These are phyloP conservation scores for Basipetospora chlamydospora DNA, from an alignment of 2,329 filamentous ascomycete genomes.

Conservation along the genomic window DNA sequence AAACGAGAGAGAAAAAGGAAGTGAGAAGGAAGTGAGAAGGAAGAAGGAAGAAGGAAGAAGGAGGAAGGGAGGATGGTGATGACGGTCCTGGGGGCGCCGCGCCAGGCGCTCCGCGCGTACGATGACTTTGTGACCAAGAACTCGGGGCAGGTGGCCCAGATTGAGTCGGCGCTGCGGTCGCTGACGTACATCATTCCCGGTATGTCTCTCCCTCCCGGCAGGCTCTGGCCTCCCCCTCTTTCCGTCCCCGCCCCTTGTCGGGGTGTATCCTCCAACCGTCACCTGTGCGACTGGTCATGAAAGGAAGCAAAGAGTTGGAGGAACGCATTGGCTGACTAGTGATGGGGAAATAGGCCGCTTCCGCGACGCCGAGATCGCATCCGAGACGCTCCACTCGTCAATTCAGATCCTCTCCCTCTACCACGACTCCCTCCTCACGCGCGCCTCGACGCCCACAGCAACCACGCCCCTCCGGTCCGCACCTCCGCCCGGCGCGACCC, in stretches of 20 bases:
- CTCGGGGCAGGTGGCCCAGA: slow-evolving; percentile 81
- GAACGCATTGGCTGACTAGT: too few species aligned
- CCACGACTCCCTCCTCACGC: slow-evolving; percentile 74
- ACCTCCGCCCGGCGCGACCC: too few species aligned
- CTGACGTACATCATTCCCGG: slow-evolving; percentile 93
- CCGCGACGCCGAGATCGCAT: slow-evolving; percentile 85
- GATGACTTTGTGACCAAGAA: slow-evolving; percentile 92
- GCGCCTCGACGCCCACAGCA: slow-evolving; percentile 38
- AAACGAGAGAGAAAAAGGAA: too few species aligned
- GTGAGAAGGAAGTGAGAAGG: too few species aligned
- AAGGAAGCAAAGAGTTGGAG: too few species aligned
- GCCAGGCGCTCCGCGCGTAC: slow-evolving; percentile 58
- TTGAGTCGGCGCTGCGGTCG: slow-evolving; percentile 83
- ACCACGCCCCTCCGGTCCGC: too few species aligned
- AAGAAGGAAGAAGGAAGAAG: too few species aligned
- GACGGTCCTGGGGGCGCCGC: slow-evolving; percentile 38
- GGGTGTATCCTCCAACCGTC: neutral
- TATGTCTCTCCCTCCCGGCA: slow-evolving; percentile 16
- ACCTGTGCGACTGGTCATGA: too few species aligned
- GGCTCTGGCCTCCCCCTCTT: too few species aligned
- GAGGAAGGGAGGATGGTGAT: too few species aligned
- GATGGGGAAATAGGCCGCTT: slow-evolving; percentile 46
- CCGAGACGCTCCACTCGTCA: slow-evolving; percentile 77
- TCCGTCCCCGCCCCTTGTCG: too few species aligned
- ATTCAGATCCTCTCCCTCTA: slow-evolving; percentile 86